Evolutionary conservation across 257 asterid genomes (phyloP).

Genomic region (Echium plantagineum): DNA sequence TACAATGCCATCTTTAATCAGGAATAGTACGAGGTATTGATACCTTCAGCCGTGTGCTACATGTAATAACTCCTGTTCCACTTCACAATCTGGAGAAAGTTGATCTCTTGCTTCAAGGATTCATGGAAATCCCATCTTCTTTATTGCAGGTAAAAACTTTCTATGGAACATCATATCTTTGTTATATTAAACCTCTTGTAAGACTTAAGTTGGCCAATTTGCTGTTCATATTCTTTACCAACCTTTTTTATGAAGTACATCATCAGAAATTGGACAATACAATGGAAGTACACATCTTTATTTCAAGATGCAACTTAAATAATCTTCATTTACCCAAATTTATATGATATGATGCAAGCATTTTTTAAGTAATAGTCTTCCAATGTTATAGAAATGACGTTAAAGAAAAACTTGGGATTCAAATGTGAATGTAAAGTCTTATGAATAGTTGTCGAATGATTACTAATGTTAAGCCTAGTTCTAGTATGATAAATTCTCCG

Average conservation of each 20-base stretch:
- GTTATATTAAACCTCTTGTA: neutral
- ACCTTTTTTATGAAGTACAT: neutral
- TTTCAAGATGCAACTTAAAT: neutral
- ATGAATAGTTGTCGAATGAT: too few species aligned
- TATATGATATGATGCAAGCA: neutral
- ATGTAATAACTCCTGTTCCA: conserved; percentile 78
- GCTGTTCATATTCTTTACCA: neutral
- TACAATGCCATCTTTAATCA: conserved; percentile 9
- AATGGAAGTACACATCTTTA: neutral
- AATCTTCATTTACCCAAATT: neutral
- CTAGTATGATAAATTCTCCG: neutral
- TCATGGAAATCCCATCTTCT: conserved; percentile 57
- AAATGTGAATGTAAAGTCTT: too few species aligned
- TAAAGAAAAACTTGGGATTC: neutral
- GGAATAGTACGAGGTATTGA: conserved; percentile 88
- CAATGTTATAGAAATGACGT: neutral
- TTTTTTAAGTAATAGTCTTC: neutral
- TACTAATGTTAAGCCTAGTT: too few species aligned
- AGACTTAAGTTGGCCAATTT: neutral
- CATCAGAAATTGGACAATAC: neutral
- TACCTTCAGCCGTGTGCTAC: conserved; percentile 40
- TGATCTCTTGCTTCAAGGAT: conserved; percentile 77
- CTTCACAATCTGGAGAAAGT: conserved; percentile 54
- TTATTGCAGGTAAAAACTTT: conserved; percentile 57
- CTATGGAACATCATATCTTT: neutral